phyloP scores from a whole-genome alignment of 2,329 filamentous ascomycete species.

The Neospermospora avenae region DNA sequence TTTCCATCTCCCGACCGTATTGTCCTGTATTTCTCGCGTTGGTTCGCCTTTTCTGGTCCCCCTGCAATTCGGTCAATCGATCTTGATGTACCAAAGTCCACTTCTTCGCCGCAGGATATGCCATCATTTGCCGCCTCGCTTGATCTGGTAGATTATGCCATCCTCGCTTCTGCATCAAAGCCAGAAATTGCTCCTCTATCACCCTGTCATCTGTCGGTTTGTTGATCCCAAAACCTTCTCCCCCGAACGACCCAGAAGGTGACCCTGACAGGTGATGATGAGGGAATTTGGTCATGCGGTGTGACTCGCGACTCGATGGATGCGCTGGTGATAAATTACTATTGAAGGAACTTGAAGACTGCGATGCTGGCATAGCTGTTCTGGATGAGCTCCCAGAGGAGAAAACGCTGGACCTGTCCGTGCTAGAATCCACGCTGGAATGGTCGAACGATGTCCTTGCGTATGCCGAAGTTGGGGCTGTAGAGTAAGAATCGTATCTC shows the following conservation, averaged over 20 bases:
- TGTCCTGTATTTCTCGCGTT: slow-evolving; percentile 70
- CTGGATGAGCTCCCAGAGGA: slow-evolving; percentile 52
- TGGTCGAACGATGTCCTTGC: slow-evolving; percentile 56
- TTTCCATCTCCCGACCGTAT: slow-evolving; percentile 63
- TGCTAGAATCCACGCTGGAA: slow-evolving; percentile 60
- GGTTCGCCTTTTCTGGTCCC: slow-evolving; percentile 83
- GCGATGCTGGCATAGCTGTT: slow-evolving; percentile 52
- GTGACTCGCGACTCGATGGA: slow-evolving; percentile 44
- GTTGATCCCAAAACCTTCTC: slow-evolving; percentile 55
- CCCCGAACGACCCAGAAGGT: slow-evolving; percentile 23
- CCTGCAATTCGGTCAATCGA: slow-evolving; percentile 87
- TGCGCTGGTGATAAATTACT: slow-evolving; percentile 41
- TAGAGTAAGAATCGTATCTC: slow-evolving; percentile 62
- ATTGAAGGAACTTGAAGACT: slow-evolving; percentile 57
- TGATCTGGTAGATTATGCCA: slow-evolving; percentile 97
- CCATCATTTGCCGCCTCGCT: slow-evolving; percentile 91
- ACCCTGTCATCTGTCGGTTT: slow-evolving; percentile 77
- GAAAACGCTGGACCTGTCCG: slow-evolving; percentile 53
- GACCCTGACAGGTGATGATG: slow-evolving; percentile 18
- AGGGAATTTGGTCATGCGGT: slow-evolving; percentile 55
- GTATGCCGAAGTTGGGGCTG: slow-evolving; percentile 34
- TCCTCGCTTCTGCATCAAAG: slow-evolving; percentile 94
- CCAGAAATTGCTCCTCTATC: slow-evolving; percentile 87
- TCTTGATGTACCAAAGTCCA: slow-evolving; percentile 98
- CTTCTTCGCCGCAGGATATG: slow-evolving; percentile 91